These are phyloP conservation scores for Candida taoyuanica DNA, from an alignment of 805 yeast species.

Conservation along the genomic window DNA sequence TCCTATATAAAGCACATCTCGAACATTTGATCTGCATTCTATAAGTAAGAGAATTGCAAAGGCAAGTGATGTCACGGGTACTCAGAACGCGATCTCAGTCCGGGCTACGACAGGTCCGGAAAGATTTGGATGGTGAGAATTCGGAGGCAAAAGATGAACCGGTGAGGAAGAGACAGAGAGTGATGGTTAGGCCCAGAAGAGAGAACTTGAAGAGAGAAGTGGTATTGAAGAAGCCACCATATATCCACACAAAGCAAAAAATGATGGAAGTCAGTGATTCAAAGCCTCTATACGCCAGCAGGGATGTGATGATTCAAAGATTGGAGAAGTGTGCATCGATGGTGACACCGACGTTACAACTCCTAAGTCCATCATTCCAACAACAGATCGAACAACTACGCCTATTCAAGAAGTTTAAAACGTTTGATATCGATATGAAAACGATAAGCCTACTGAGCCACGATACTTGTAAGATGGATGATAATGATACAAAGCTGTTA, in stretches of 20 bases:
- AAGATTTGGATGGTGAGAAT: background rate
- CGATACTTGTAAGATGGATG: conserved; percentile 12
- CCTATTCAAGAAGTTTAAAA: conserved; percentile 17
- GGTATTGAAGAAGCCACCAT: conserved; percentile 3
- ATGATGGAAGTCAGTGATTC: background rate
- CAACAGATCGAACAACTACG: conserved; percentile 12
- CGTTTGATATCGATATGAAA: conserved; percentile 11
- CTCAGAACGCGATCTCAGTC: conserved; percentile 7
- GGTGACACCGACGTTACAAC: conserved; percentile 9
- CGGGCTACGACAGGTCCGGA: conserved; percentile 4
- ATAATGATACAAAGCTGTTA: conserved; percentile 9
- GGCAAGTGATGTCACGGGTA: background rate
- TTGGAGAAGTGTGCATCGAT: conserved; percentile 9
- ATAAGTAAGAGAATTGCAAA: too few relatives aligned
- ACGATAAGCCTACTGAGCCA: conserved; percentile 14
- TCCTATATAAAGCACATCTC: too few relatives aligned
- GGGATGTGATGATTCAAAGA: conserved; percentile 1
- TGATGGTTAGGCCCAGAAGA: background rate
- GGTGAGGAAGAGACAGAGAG: conserved; percentile 1
- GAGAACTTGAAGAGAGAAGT: background rate
- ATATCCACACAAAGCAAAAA: background rate
- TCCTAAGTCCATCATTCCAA: conserved; percentile 7
- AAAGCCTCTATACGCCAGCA: background rate
- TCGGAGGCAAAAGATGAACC: background rate
- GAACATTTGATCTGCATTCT: too few relatives aligned